phyloP scores from a whole-genome alignment of 225 moss, liverwort and hornwort species.

The Climacium dendroides region DNA sequence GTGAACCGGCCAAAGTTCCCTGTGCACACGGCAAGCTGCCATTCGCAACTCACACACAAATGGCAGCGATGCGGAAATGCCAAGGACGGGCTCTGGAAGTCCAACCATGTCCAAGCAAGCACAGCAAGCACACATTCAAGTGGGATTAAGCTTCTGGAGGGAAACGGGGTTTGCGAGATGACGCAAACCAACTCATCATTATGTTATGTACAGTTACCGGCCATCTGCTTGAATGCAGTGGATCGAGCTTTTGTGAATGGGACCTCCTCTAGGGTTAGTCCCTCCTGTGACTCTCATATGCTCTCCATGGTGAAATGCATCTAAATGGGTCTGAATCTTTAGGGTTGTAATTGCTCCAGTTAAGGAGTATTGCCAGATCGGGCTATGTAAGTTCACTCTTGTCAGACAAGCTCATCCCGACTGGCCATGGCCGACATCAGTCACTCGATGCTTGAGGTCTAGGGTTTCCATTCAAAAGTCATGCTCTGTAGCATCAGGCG shows the following conservation, averaged over 20 bases:
- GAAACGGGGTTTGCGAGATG: background rate
- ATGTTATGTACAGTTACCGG: background rate
- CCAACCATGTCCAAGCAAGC: background rate
- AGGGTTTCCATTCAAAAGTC: background rate
- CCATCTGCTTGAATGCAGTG: background rate
- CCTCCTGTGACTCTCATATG: background rate
- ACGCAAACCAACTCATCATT: background rate
- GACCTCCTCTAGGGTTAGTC: too few species aligned
- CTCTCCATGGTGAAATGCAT: background rate
- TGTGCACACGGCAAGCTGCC: background rate
- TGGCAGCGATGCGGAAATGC: background rate
- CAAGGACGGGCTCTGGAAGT: background rate
- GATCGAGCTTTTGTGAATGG: background rate
- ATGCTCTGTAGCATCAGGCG: background rate
- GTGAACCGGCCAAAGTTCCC: too few species aligned
- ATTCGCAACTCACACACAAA: background rate
- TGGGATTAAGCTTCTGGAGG: background rate
- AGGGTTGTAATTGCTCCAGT: background rate
- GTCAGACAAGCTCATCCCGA: too few species aligned
- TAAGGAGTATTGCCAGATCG: background rate
- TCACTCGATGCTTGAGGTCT: background rate
- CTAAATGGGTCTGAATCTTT: background rate
- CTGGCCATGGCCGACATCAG: background rate
- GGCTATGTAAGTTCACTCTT: background rate
- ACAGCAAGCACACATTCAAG: background rate